These are phyloP conservation scores for Diplosphaera chodatii DNA, from an alignment of 139 green algal genomes.

Conservation along the genomic window DNA sequence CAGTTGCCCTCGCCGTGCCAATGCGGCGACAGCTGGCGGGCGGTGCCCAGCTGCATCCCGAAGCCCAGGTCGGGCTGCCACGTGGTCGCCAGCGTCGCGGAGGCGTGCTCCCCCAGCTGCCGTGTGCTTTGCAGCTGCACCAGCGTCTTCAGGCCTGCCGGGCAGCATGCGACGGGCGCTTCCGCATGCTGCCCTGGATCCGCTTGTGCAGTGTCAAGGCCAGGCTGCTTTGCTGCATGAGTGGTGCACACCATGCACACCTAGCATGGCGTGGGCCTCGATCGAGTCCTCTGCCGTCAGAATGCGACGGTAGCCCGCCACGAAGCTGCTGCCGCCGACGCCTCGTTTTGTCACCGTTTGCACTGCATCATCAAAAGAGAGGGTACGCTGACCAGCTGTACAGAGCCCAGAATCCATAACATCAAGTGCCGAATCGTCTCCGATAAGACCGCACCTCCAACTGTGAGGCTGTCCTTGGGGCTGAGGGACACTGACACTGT, in stretches of 20 bases:
- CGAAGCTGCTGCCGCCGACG: slow-evolving; percentile 32
- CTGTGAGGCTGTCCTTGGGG: neutral
- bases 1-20: slow-evolving; percentile 24
- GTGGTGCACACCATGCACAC: too few relatives aligned
- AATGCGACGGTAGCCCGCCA: slow-evolving; percentile 31
- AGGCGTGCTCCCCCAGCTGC: slow-evolving; percentile 15
- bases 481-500: slow-evolving; percentile 24
- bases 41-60: slow-evolving; percentile 23
- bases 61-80: slow-evolving; percentile 27
- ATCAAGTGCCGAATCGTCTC: too few relatives aligned
- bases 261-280: neutral
- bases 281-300: slow-evolving; percentile 13
- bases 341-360: neutral
- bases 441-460: slow-evolving; percentile 32
- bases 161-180: too few relatives aligned
- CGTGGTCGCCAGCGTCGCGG: slow-evolving; percentile 8
- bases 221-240: too few relatives aligned
- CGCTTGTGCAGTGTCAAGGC: too few relatives aligned
- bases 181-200: too few relatives aligned
- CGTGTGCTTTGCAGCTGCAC: slow-evolving; percentile 13
- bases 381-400: too few relatives aligned
- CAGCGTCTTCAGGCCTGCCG: slow-evolving; percentile 31
- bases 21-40: slow-evolving; percentile 19
- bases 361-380: too few relatives aligned
- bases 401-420: too few relatives aligned